Evolutionary conservation across 495 filamentous ascomycete species (phyloP).

Genomic region (Aspergillus ostianus): DNA sequence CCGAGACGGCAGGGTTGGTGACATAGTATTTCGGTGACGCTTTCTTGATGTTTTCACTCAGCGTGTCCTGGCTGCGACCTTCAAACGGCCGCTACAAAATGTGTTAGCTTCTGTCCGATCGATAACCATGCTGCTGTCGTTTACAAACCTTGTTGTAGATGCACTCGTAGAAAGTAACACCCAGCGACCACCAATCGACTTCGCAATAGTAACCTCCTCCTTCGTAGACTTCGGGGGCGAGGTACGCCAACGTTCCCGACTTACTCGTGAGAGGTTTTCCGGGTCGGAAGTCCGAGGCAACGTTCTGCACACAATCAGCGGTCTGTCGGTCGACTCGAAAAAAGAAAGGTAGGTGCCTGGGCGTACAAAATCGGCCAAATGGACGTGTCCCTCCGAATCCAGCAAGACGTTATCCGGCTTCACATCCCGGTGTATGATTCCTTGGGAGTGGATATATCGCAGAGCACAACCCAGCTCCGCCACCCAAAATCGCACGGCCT

Average conservation of each 20-base stretch:
- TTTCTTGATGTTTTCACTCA: constrained; percentile 79
- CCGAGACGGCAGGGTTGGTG: constrained; percentile 83
- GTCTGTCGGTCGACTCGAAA: not conserved
- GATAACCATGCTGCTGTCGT: not conserved
- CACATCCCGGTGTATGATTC: constrained; percentile 93
- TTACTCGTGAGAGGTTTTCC: constrained; percentile 89
- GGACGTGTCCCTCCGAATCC: constrained; percentile 92
- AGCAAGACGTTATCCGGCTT: constrained; percentile 97
- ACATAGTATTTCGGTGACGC: constrained; percentile 83
- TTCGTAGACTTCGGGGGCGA: constrained; percentile 92
- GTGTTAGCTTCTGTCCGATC: constrained; percentile 26
- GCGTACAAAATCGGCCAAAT: constrained; percentile 95
- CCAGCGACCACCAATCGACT: constrained; percentile 98
- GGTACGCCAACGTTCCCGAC: constrained; percentile 92
- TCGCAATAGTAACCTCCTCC: constrained; percentile 82
- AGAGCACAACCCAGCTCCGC: constrained; percentile 90
- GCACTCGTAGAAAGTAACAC: constrained; percentile 97
- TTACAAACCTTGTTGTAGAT: constrained; percentile 91
- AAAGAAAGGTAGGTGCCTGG: constrained; percentile 10
- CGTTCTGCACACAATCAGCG: constrained; percentile 63
- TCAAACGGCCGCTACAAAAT: constrained; percentile 76
- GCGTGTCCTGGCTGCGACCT: constrained; percentile 74
- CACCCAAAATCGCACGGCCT: constrained; percentile 95
- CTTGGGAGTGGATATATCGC: constrained; percentile 85
- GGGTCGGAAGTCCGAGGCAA: constrained; percentile 86